A percentile compares a stretch with the other conserved stretches of the same genome.
Evolutionary conservation across 2,329 filamentous ascomycete species (phyloP).

Genomic region (Aspergillus hortae): DNA sequence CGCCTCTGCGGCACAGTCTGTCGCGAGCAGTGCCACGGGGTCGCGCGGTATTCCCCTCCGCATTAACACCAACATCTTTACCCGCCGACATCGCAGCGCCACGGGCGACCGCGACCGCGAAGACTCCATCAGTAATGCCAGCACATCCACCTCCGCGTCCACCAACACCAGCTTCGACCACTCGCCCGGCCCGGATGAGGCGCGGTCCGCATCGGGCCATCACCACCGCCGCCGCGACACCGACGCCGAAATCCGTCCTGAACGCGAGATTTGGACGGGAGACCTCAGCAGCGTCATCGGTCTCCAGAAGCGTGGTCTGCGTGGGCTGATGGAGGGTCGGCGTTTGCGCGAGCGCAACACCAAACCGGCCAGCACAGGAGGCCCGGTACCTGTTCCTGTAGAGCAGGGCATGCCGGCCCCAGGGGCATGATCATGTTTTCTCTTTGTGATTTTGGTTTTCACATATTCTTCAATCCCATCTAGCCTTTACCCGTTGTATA

Average conservation of each 20-base stretch:
- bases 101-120: slow-evolving; percentile 27
- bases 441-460: background rate
- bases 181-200: slow-evolving; percentile 33
- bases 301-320: slow-evolving; percentile 84
- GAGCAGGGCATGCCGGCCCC: background rate
- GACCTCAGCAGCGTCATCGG: slow-evolving; percentile 84
- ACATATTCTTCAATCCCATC: background rate
- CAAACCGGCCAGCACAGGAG: slow-evolving; percentile 24
- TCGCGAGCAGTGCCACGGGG: slow-evolving; percentile 25
- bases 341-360: slow-evolving; percentile 71
- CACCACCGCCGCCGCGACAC: slow-evolving; percentile 39
- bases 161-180: slow-evolving; percentile 37
- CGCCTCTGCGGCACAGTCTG: slow-evolving; percentile 21
- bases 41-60: slow-evolving; percentile 35
- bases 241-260: slow-evolving; percentile 26
- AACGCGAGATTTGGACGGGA: slow-evolving; percentile 69
- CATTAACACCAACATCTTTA: slow-evolving; percentile 38
- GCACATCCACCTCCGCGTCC: slow-evolving; percentile 36
- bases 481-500: background rate
- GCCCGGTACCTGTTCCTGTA: background rate
- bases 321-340: slow-evolving; percentile 91
- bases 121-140: slow-evolving; percentile 38
- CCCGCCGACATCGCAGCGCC: slow-evolving; percentile 18
- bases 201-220: slow-evolving; percentile 16
- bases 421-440: background rate